A percentile compares a stretch with the other conserved stretches of the same genome.
phyloP scores from a whole-genome alignment of 2,329 filamentous ascomycete genomes.

The Ceratocystis cubensis region DNA sequence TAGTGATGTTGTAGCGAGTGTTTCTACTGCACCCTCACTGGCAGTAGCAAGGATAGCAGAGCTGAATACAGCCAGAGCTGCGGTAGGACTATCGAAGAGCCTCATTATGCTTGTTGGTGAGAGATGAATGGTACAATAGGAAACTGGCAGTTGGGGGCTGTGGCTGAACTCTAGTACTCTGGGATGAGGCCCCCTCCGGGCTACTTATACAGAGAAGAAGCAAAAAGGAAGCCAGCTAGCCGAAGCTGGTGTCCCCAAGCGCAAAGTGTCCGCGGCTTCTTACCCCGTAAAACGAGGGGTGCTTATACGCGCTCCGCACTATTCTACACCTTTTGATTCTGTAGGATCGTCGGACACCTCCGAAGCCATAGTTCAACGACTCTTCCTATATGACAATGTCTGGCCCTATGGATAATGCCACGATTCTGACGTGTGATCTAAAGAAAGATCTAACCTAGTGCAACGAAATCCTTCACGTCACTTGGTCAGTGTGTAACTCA shows the following conservation, averaged over 20 bases:
- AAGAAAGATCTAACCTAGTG: neutral
- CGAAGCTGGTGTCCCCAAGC: neutral
- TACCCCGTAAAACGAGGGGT: neutral
- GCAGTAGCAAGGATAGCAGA: neutral
- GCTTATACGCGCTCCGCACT: neutral
- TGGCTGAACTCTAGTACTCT: neutral
- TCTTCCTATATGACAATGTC: neutral
- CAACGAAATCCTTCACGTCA: slow-evolving; percentile 1
- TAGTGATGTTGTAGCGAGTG: neutral
- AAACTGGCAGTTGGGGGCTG: no score
- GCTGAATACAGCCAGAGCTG: neutral
- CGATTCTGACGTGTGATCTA: neutral
- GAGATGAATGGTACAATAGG: no score
- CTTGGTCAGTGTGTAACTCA: slow-evolving; percentile 6
- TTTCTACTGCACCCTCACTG: neutral
- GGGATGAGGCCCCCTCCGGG: neutral
- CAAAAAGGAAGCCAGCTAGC: neutral
- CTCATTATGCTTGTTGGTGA: neutral
- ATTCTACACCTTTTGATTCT: no score
- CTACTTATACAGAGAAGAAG: no score
- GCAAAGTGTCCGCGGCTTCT: no score
- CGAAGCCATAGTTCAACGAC: neutral
- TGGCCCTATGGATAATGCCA: neutral
- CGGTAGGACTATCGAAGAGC: neutral
- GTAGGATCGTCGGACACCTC: neutral